phyloP scores from a whole-genome alignment of 2,329 filamentous ascomycete genomes.

The Aspergillus tamarii region DNA sequence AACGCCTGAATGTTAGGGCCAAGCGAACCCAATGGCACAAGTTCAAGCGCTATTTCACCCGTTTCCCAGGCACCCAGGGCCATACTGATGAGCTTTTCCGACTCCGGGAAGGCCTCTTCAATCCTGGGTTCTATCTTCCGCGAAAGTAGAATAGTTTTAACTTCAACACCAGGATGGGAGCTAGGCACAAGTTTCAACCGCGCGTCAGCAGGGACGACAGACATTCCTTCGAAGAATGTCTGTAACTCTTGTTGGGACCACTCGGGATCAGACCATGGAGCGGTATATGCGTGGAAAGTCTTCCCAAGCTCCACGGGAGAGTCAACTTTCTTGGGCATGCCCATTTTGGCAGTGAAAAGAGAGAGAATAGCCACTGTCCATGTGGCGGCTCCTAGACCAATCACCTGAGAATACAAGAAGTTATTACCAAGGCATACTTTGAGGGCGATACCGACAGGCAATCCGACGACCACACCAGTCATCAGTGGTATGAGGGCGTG shows the following conservation, averaged over 20 bases:
- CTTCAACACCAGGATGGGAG: slow-evolving; percentile 48
- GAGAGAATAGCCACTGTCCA: slow-evolving; percentile 58
- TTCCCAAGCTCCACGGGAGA: slow-evolving; percentile 37
- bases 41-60: slow-evolving; percentile 36
- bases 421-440: slow-evolving; percentile 37
- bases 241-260: slow-evolving; percentile 57
- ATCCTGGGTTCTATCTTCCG: slow-evolving; percentile 39
- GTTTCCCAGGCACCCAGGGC: slow-evolving; percentile 39
- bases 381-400: slow-evolving; percentile 53
- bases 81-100: slow-evolving; percentile 36
- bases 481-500: slow-evolving; percentile 53
- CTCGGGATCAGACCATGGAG: slow-evolving; percentile 47
- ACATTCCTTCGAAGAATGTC: slow-evolving; percentile 49
- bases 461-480: slow-evolving; percentile 49
- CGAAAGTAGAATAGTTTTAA: slow-evolving; percentile 46
- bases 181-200: slow-evolving; percentile 46
- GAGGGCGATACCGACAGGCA: slow-evolving; percentile 52
- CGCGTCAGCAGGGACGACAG: slow-evolving; percentile 45
- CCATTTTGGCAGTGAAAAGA: slow-evolving; percentile 52
- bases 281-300: slow-evolving; percentile 50
- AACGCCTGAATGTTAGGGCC: slow-evolving; percentile 40
- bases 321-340: slow-evolving; percentile 47
- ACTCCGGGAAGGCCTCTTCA: slow-evolving; percentile 51
- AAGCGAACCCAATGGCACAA: slow-evolving; percentile 37
- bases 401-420: slow-evolving; percentile 52